A percentile compares a stretch with the other conserved stretches of the same genome.
phyloP scores from a whole-genome alignment of 331 rosid genomes.

The Malus hybrid region DNA sequence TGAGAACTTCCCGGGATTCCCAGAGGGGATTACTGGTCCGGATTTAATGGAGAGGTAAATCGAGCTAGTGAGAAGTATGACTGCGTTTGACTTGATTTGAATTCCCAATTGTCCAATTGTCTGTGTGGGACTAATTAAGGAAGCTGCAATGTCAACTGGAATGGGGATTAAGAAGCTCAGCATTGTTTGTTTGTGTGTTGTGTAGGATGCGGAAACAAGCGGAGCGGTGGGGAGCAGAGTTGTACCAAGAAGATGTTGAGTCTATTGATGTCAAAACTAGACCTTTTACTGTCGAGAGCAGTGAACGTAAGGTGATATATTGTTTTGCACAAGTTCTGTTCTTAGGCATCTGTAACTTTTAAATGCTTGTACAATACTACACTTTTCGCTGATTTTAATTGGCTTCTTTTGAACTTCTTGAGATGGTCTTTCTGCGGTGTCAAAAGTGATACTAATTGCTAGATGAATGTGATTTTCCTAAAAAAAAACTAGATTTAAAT shows the following conservation, averaged over 20 bases:
- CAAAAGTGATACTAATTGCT: background rate
- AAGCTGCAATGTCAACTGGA: background rate
- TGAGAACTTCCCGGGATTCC: constrained; percentile 95
- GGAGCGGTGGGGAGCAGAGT: constrained; percentile 96
- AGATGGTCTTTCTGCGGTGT: background rate
- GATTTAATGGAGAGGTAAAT: constrained; percentile 89
- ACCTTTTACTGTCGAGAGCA: constrained; percentile 82
- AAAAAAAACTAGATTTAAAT: background rate
- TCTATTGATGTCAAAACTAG: constrained; percentile 55
- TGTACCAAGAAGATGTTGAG: constrained; percentile 91
- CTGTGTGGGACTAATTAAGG: background rate
- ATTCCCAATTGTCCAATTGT: background rate
- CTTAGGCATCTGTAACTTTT: background rate
- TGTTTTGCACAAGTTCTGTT: constrained; percentile 14
- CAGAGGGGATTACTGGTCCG: constrained; percentile 92
- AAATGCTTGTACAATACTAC: too few relatives aligned
- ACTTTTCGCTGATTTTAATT: background rate
- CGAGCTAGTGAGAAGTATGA: background rate
- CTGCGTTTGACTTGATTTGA: background rate
- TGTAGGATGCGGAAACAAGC: constrained; percentile 88
- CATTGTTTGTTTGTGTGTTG: constrained; percentile 30
- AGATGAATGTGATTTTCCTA: background rate
- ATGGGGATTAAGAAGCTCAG: constrained; percentile 11
- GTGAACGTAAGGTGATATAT: constrained; percentile 87
- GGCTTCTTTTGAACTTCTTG: constrained; percentile 1